phyloP scores from a whole-genome alignment of 208 protist species.

The Herpetomonas muscarum region DNA sequence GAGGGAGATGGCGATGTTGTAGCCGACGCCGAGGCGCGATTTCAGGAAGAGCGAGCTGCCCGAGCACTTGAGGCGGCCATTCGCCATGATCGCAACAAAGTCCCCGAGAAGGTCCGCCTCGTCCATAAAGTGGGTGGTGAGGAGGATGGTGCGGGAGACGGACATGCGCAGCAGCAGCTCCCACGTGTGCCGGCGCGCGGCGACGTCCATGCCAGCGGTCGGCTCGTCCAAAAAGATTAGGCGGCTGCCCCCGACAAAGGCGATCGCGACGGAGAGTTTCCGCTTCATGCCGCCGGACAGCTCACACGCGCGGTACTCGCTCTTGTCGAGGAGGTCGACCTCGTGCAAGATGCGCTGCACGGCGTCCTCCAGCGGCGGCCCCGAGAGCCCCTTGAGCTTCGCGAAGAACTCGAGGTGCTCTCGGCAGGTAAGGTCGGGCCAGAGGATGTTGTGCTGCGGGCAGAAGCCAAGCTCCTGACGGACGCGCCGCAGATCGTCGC shows the following conservation, averaged over 20 bases:
- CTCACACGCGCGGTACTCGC: slow-evolving; percentile 12
- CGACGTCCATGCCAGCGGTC: slow-evolving; percentile 67
- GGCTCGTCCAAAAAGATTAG: slow-evolving; percentile 76
- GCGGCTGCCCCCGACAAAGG: slow-evolving; percentile 46
- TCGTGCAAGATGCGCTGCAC: slow-evolving; percentile 19
- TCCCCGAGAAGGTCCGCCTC: slow-evolving; percentile 89
- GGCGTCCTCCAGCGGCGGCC: slow-evolving; percentile 12
- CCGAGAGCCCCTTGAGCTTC: slow-evolving; percentile 73
- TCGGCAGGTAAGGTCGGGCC: slow-evolving; percentile 69
- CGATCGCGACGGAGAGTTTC: slow-evolving; percentile 60
- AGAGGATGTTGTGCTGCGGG: slow-evolving; percentile 91
- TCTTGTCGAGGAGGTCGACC: slow-evolving; percentile 37
- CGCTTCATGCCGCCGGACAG: slow-evolving; percentile 43
- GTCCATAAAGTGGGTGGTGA: slow-evolving; percentile 89
- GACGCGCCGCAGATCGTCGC: slow-evolving; percentile 32
- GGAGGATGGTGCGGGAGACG: slow-evolving; percentile 32
- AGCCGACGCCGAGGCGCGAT: slow-evolving; percentile 44
- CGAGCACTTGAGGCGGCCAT: slow-evolving; percentile 39
- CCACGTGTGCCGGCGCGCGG: slow-evolving; percentile 55
- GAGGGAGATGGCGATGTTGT: slow-evolving; percentile 35
- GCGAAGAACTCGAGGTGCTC: slow-evolving; percentile 89
- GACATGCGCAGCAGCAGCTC: slow-evolving; percentile 15
- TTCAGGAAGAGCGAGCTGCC: slow-evolving; percentile 53
- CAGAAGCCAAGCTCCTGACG: slow-evolving; percentile 83
- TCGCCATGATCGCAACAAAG: slow-evolving; percentile 84